Evolutionary conservation across 2,329 filamentous ascomycete species (phyloP), one percentile per base, ranked within the genome.

Genomic region (Verruconis gallopava): DNA sequence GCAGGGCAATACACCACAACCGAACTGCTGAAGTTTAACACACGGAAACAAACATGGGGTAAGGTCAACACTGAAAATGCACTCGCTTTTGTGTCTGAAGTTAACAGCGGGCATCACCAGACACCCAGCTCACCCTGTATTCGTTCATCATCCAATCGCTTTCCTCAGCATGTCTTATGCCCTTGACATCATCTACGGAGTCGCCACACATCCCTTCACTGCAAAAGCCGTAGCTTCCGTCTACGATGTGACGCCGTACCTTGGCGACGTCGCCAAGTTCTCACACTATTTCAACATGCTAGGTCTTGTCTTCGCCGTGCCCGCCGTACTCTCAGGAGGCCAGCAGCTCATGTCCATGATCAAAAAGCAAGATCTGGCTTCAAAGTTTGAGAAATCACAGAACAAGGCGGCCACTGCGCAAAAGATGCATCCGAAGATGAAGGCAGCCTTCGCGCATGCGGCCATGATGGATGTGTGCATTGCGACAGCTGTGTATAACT

Each of bases 91-190:
- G 6, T 9, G 9, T 9, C 6, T 9, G 6, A n/a, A 9, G 25
- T 28, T 40, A 12, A 40, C 15, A 32, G 12, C 6, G n/a, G 21
- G 17, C 32, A 14, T 2, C 32, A 6, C 15, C 33, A 62, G 58
- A 45, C 63, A 65, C 48, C 65, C 66, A 41, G 51, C 56, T 33
- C 66, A 69, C 49, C 65, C 65, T 38, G 63, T 64, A 19, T 54
- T 59, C 9, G 63, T 68, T 35, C 66, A 69, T 53, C 67, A 65
- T 51, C 66, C 66, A 15, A 58, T 69, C 41, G 58, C 64, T 41
- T 59, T 60, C 38, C 50, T 52, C 5, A 57, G 57, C 33, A 45
- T 61, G 3, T 60, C 58, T 42, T 57, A 58, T 41, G 54, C 53
- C 2, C 47, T 62, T 12, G 50, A 60, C 5, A 51, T 60, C 17